These are phyloP conservation scores for Kluyveromyces wickerhamii DNA, from an alignment of 805 yeast species.

Conservation along the genomic window DNA sequence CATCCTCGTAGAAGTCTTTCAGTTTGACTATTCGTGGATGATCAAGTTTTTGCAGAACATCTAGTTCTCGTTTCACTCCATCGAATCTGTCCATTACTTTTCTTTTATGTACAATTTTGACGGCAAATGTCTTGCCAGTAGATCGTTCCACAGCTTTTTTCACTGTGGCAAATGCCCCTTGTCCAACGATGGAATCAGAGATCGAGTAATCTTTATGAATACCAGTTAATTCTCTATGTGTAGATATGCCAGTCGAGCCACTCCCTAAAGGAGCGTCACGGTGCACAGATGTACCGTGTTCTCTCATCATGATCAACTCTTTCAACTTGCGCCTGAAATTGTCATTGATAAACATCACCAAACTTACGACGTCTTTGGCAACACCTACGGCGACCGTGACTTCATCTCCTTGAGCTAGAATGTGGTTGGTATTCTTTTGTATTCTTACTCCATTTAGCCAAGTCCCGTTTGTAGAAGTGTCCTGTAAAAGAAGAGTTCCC, in stretches of 20 bases:
- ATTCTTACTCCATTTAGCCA: slow-evolving; percentile 67
- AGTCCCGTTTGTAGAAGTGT: slow-evolving; percentile 88
- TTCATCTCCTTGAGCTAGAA: slow-evolving; percentile 88
- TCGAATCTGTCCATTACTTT: slow-evolving; percentile 71
- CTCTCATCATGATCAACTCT: slow-evolving; percentile 3
- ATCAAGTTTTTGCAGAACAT: slow-evolving; percentile 64
- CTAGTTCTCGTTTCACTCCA: slow-evolving; percentile 82
- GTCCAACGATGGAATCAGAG: slow-evolving; percentile 81
- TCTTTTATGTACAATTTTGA: slow-evolving; percentile 77
- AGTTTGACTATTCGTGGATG: slow-evolving; percentile 82
- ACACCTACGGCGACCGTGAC: slow-evolving; percentile 86
- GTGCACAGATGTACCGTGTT: background rate
- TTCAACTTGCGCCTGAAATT: slow-evolving; percentile 24
- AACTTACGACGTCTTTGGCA: slow-evolving; percentile 50
- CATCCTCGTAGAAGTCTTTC: slow-evolving; percentile 80
- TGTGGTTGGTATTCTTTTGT: slow-evolving; percentile 69
- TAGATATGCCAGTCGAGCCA: slow-evolving; percentile 3
- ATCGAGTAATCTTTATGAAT: slow-evolving; percentile 66
- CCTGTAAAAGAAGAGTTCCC: slow-evolving; percentile 43
- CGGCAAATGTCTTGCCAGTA: slow-evolving; percentile 83
- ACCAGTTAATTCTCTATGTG: slow-evolving; percentile 30
- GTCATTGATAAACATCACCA: slow-evolving; percentile 39
- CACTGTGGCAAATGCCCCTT: slow-evolving; percentile 98
- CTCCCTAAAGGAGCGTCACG: background rate
- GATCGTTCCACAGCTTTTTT: slow-evolving; percentile 80